Evolutionary conservation across 805 yeast genomes (phyloP).

Genomic region (Tetrapisispora nanseiensis): DNA sequence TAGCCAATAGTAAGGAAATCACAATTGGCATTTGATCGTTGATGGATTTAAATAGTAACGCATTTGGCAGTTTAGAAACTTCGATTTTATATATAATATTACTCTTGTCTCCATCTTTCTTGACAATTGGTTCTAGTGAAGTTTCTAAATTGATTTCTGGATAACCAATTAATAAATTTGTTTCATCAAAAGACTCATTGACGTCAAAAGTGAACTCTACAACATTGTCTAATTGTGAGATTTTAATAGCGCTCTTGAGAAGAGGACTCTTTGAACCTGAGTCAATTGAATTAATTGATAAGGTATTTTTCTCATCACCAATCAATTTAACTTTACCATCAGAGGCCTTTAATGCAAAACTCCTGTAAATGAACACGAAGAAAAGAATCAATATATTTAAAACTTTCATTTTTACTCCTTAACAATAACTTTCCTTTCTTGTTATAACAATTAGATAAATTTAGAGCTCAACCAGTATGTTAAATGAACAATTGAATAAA

Average conservation of each 20-base stretch:
- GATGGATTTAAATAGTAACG: constrained; percentile 16
- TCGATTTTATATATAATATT: constrained; percentile 6
- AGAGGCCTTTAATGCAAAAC: constrained; percentile 1
- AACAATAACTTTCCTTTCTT: too few species aligned
- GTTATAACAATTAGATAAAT: too few species aligned
- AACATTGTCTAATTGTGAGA: constrained; percentile 10
- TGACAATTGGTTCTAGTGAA: constrained; percentile 12
- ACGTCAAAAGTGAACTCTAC: constrained; percentile 17
- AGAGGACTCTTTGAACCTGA: constrained; percentile 2
- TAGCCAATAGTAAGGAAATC: constrained; percentile 18
- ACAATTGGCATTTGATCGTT: constrained; percentile 10
- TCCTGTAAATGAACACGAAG: not conserved
- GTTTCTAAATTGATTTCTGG: constrained; percentile 19
- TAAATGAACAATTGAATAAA: too few species aligned
- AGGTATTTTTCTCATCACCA: not conserved
- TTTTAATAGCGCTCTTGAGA: constrained; percentile 5
- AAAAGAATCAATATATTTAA: constrained; percentile 3
- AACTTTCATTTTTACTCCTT: constrained; percentile 13
- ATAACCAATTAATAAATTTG: constrained; percentile 19
- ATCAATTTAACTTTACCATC: constrained; percentile 5
- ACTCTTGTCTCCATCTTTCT: constrained; percentile 10
- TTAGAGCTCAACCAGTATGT: too few species aligned
- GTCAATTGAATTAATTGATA: constrained; percentile 7
- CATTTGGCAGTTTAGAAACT: constrained; percentile 12
- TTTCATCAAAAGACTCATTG: constrained; percentile 10